Evolutionary conservation across 192 early-diverging fungal species (phyloP).

Genomic region (Entrophospora sp.): DNA sequence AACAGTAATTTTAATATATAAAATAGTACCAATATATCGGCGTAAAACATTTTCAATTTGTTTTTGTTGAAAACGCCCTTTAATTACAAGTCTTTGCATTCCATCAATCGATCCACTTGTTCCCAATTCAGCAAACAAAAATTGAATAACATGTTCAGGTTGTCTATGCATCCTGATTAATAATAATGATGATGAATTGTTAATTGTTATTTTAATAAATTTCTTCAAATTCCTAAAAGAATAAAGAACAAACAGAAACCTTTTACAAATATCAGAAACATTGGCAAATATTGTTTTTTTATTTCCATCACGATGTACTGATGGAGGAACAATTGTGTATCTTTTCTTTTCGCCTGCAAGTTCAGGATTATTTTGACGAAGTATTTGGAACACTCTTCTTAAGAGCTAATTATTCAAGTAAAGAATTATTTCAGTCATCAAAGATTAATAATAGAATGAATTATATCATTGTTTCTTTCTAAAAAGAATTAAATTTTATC

Average conservation of each 20-base stretch:
- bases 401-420: conserved; percentile 50
- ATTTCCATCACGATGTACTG: conserved; percentile 81
- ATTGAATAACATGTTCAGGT: conserved; percentile 95
- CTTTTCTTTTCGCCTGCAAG: conserved; percentile 83
- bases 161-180: conserved; percentile 73
- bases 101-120: conserved; percentile 91
- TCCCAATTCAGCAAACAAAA: conserved; percentile 96
- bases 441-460: no score
- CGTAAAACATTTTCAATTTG: conserved; percentile 97
- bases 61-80: conserved; percentile 97
- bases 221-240: no score
- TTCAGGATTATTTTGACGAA: conserved; percentile 89
- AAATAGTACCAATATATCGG: conserved; percentile 89
- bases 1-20: no score
- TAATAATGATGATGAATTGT: no score
- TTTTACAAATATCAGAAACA: conserved; percentile 84
- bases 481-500: no score
- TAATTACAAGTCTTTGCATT: conserved; percentile 83
- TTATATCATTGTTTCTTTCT: no score
- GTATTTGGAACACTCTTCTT: conserved; percentile 78
- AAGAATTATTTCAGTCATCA: no score
- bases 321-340: conserved; percentile 92
- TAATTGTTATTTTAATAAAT: no score
- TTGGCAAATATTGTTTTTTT: conserved; percentile 96
- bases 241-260: no score